Percentiles rank a stretch among this genome's conserved stretches.
These are phyloP conservation scores for Trichoderma sp. DNA, from an alignment of 2,329 filamentous ascomycete genomes.

Conservation along the genomic window DNA sequence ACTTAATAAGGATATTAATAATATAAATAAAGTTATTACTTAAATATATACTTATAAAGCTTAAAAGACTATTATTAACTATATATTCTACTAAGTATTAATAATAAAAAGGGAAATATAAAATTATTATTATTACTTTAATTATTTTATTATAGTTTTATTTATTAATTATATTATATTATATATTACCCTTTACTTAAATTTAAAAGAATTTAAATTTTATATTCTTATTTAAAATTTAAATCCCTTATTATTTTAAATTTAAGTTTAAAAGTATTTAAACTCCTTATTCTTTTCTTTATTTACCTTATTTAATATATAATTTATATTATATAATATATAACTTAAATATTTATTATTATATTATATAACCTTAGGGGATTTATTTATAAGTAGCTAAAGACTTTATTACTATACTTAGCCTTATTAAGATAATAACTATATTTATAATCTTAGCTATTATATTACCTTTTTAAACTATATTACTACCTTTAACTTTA, in stretches of 20 bases:
- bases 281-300: not conserved
- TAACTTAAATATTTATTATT: not conserved
- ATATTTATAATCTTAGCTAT: not conserved
- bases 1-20: no score
- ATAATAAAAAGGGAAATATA: not conserved
- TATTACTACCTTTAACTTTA: not conserved
- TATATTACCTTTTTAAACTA: not conserved
- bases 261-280: not conserved
- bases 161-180: no score
- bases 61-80: not conserved
- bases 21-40: no score
- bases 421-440: not conserved
- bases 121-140: not conserved
- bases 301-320: not conserved
- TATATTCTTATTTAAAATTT: not conserved
- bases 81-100: not conserved
- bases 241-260: not conserved
- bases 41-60: no score
- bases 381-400: not conserved
- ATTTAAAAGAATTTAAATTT: no score
- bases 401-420: not conserved
- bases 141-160: no score
- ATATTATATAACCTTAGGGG: not conserved
- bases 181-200: no score
- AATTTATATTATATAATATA: not conserved